Percentiles rank a stretch among this genome's conserved stretches.
Conservation (phyloP, 2,329 filamentous ascomycete genomes). For the Colletotrichum limetticola region DNA sequence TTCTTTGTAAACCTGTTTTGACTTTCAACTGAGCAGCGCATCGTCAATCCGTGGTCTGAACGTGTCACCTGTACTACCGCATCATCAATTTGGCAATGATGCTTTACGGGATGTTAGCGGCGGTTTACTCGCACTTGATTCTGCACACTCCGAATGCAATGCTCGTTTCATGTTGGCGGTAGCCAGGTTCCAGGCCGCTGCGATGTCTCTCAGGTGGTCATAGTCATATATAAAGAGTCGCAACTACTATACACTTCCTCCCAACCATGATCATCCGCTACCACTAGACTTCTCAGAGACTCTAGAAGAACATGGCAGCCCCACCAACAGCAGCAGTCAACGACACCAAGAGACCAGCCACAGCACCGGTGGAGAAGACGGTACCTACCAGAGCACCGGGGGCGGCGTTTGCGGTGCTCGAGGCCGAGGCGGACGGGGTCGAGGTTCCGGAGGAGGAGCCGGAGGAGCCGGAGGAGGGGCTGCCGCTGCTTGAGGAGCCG, state of each 20-base stretch:
- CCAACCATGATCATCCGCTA: neutral
- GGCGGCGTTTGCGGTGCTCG: slow-evolving; percentile 17
- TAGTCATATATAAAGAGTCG: neutral
- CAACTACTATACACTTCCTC: neutral
- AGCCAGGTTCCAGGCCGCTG: neutral
- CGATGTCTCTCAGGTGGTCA: too few relatives aligned
- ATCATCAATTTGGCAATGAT: neutral
- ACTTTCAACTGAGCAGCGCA: neutral
- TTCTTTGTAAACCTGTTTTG: too few relatives aligned
- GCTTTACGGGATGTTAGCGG: neutral
- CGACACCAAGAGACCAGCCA: slow-evolving; percentile 1
- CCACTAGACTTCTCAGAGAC: neutral
- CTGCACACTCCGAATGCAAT: neutral
- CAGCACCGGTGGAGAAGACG: slow-evolving; percentile 1
- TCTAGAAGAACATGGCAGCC: slow-evolving; percentile 30
- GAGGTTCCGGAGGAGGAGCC: neutral
- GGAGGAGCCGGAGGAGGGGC: slow-evolving; percentile 6
- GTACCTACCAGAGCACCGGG: neutral
- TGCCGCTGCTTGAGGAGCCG: neutral
- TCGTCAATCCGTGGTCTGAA: neutral
- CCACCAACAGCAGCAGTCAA: slow-evolving; percentile 29
- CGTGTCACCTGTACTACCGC: neutral
- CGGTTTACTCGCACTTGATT: neutral
- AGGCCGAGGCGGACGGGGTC: neutral
- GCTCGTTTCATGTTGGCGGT: neutral